Conservation (phyloP, 768 basidiomycete genomes). For the Lactarius indigo region DNA sequence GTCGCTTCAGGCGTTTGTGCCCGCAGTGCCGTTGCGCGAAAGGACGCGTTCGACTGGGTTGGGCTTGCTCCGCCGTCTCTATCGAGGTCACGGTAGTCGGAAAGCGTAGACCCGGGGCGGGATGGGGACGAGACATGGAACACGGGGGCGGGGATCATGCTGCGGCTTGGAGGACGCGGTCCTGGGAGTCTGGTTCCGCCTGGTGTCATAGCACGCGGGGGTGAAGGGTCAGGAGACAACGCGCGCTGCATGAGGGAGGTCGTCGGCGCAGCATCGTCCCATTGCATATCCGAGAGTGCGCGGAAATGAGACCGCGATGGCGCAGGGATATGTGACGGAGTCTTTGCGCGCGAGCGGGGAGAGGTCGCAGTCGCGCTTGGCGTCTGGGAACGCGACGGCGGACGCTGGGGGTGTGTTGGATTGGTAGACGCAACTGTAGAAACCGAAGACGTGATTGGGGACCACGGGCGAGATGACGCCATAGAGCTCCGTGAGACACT, state of each 20-base stretch:
- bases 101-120: slow-evolving; percentile 69
- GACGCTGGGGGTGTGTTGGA: slow-evolving; percentile 38
- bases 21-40: slow-evolving; percentile 42
- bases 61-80: slow-evolving; percentile 14
- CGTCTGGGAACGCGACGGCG: slow-evolving; percentile 59
- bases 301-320: slow-evolving; percentile 48
- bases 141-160: slow-evolving; percentile 78
- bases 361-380: slow-evolving; percentile 40
- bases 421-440: slow-evolving; percentile 33
- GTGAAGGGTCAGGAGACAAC: slow-evolving; percentile 53
- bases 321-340: slow-evolving; percentile 74
- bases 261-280: slow-evolving; percentile 45
- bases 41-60: slow-evolving; percentile 31
- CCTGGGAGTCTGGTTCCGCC: slow-evolving; percentile 45
- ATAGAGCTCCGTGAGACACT: slow-evolving; percentile 26
- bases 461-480: slow-evolving; percentile 27
- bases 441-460: slow-evolving; percentile 24
- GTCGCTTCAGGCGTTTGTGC: slow-evolving; percentile 70
- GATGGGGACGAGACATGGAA: slow-evolving; percentile 68
- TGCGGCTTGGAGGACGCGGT: slow-evolving; percentile 74
- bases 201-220: slow-evolving; percentile 38
- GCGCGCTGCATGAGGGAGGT: slow-evolving; percentile 53
- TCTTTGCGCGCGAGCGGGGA: slow-evolving; percentile 70
- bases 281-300: slow-evolving; percentile 46
- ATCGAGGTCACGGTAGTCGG: slow-evolving; percentile 41